A percentile compares a stretch with the other conserved stretches of the same genome.
Conservation (phyloP, 2,329 filamentous ascomycete species). For the Talaromyces pinophilus region DNA sequence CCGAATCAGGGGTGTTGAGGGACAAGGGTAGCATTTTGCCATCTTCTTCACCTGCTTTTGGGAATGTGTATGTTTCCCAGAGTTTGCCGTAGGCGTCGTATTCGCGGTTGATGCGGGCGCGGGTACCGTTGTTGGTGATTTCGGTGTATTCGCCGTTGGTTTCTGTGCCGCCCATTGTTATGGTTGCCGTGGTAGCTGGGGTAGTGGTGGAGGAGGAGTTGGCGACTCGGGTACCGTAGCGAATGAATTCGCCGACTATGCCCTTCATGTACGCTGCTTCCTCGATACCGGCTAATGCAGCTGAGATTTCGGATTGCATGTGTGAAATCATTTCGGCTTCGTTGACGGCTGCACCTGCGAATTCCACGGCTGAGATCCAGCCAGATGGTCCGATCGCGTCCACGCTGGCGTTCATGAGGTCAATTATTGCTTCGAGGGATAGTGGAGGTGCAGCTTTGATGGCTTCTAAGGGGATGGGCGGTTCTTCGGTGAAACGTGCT, state of each 20-base stretch:
- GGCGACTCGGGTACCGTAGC: conserved; percentile 33
- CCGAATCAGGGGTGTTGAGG: conserved; percentile 56
- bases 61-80: conserved; percentile 27
- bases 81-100: conserved; percentile 22
- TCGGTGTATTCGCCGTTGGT: conserved; percentile 44
- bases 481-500: conserved; percentile 45
- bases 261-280: conserved; percentile 51
- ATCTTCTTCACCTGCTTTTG: conserved; percentile 35
- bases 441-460: conserved; percentile 41
- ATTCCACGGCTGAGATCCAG: conserved; percentile 45
- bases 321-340: conserved; percentile 50
- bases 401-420: conserved; percentile 47
- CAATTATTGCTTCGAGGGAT: conserved; percentile 42
- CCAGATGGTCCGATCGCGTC: conserved; percentile 52
- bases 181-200: conserved; percentile 22
- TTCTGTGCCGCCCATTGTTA: conserved; percentile 39
- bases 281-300: conserved; percentile 50
- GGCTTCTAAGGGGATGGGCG: conserved; percentile 38
- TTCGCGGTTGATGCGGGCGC: conserved; percentile 21
- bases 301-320: conserved; percentile 52
- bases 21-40: conserved; percentile 68
- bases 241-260: conserved; percentile 49
- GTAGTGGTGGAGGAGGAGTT: conserved; percentile 15
- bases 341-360: conserved; percentile 37
- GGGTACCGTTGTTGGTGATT: conserved; percentile 29